Conservation (phyloP, 2,329 filamentous ascomycete genomes). For the Talaromyces amestolkiae region DNA sequence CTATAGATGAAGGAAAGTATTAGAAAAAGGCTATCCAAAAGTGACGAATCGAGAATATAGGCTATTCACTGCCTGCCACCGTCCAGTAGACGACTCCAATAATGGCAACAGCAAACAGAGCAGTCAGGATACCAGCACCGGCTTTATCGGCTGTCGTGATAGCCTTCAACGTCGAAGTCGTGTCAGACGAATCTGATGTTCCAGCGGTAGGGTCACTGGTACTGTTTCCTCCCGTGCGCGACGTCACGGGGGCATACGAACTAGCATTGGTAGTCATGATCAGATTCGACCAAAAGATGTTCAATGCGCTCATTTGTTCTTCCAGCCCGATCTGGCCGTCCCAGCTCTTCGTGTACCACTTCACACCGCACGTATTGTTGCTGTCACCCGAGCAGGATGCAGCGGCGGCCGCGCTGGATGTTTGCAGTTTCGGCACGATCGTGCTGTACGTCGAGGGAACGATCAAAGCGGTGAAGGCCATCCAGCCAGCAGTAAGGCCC, state of each 20-base stretch:
- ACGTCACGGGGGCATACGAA: conserved; percentile 28
- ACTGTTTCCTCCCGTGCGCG: conserved; percentile 32
- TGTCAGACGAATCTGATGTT: conserved; percentile 24
- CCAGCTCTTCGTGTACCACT: conserved; percentile 40
- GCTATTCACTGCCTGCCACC: conserved; percentile 18
- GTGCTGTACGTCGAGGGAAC: conserved; percentile 55
- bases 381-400: conserved; percentile 52
- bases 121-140: conserved; percentile 45
- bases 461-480: conserved; percentile 56
- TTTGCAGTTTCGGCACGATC: conserved; percentile 52
- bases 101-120: conserved; percentile 34
- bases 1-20: not conserved
- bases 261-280: conserved; percentile 20
- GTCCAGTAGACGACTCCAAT: conserved; percentile 39
- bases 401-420: conserved; percentile 56
- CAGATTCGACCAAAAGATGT: conserved; percentile 35
- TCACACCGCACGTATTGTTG: conserved; percentile 37
- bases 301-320: conserved; percentile 41
- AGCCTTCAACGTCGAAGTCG: conserved; percentile 2
- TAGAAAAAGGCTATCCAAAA: not conserved
- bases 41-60: not conserved
- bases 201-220: conserved; percentile 28
- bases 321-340: conserved; percentile 40
- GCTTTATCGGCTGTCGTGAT: conserved; percentile 40
- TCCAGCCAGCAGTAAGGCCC: conserved; percentile 62